These are phyloP conservation scores for Meripilus lineatus DNA, from an alignment of 1,284 basidiomycete species.

Conservation along the genomic window DNA sequence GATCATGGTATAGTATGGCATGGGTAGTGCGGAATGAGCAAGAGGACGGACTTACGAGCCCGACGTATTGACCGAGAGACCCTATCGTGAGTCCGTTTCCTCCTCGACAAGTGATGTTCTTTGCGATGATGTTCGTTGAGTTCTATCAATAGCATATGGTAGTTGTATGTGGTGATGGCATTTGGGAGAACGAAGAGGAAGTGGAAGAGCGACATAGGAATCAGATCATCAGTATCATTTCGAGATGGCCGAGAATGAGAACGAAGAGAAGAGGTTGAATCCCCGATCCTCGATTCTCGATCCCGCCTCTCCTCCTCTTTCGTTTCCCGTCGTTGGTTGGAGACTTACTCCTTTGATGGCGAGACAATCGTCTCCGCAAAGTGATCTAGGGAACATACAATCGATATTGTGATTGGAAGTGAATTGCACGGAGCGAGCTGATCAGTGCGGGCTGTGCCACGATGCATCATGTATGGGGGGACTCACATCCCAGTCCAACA, in stretches of 20 bases:
- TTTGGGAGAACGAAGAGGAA: too few relatives aligned
- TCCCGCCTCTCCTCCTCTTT: too few relatives aligned
- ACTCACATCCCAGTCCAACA: conserved; percentile 49
- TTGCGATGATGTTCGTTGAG: conserved; percentile 47
- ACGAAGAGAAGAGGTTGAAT: too few relatives aligned
- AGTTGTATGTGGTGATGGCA: too few relatives aligned
- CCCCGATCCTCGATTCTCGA: too few relatives aligned
- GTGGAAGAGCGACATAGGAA: neutral
- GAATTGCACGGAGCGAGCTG: neutral
- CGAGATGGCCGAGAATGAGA: too few relatives aligned
- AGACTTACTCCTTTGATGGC: conserved; percentile 55
- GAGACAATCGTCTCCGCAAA: conserved; percentile 62
- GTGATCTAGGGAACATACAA: conserved; percentile 32
- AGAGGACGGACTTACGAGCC: conserved; percentile 35
- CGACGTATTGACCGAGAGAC: conserved; percentile 55
- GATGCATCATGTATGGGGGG: too few relatives aligned
- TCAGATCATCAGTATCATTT: neutral
- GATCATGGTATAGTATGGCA: too few relatives aligned
- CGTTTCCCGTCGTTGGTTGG: too few relatives aligned
- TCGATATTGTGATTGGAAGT: neutral
- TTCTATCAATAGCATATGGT: conserved; percentile 40
- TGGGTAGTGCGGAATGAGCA: too few relatives aligned
- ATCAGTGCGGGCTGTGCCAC: too few relatives aligned
- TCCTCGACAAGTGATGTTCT: conserved; percentile 53
- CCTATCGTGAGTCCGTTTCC: conserved; percentile 65